Conservation (phyloP, 805 yeast species). For the Nakazawaea siamensis region DNA sequence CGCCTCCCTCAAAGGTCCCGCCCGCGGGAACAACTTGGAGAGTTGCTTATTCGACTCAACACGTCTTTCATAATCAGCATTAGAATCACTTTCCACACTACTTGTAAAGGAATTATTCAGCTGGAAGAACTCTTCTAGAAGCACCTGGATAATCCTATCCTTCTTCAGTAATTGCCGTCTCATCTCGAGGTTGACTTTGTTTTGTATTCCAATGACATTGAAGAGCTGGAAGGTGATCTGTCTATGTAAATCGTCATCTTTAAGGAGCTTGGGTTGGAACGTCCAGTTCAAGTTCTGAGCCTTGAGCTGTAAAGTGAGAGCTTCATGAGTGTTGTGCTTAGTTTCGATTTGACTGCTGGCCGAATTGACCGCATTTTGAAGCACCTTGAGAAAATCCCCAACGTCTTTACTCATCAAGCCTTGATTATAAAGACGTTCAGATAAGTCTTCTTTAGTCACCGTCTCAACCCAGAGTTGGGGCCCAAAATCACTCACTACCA, state of each 20-base stretch:
- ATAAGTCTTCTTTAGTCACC: background rate
- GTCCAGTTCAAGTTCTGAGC: slow-evolving; percentile 3
- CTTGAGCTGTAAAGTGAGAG: background rate
- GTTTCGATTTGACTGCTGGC: background rate
- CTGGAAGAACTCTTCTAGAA: slow-evolving; percentile 10
- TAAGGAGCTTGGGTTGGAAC: background rate
- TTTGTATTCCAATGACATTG: background rate
- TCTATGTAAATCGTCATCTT: background rate
- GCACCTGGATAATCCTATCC: slow-evolving; percentile 10
- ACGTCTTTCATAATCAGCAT: slow-evolving; percentile 1
- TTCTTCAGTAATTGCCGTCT: background rate
- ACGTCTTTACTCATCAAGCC: background rate
- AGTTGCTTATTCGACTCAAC: slow-evolving; percentile 9
- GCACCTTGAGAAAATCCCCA: slow-evolving; percentile 1
- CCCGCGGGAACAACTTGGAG: slow-evolving; percentile 9
- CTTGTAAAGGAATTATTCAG: slow-evolving; percentile 6
- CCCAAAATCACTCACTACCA: slow-evolving; percentile 1
- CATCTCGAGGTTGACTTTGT: background rate
- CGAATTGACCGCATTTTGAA: background rate
- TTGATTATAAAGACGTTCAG: slow-evolving; percentile 1
- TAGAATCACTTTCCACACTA: background rate
- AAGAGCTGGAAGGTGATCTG: slow-evolving; percentile 3
- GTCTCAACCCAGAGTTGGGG: slow-evolving; percentile 3
- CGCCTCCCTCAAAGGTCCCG: slow-evolving; percentile 3
- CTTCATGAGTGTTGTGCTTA: background rate